Conservation (phyloP, 495 filamentous ascomycete species). For the Talaromyces wortmannii region DNA sequence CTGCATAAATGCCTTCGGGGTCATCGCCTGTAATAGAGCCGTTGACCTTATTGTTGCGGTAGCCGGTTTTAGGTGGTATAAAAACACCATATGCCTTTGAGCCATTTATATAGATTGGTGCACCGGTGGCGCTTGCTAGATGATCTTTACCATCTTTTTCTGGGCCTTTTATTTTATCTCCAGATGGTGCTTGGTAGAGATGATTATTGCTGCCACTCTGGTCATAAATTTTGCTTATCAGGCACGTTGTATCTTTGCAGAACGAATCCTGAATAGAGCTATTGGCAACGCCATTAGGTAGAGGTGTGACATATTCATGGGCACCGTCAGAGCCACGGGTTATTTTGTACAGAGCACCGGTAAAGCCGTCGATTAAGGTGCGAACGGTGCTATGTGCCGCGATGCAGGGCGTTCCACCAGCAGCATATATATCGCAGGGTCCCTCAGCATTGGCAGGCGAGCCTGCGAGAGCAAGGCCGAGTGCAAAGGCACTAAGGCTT, state of each 20-base stretch:
- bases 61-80: slow-evolving; percentile 46
- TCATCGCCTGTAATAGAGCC: slow-evolving; percentile 45
- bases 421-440: slow-evolving; percentile 50
- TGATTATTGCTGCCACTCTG: slow-evolving; percentile 50
- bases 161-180: slow-evolving; percentile 41
- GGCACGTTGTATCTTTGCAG: slow-evolving; percentile 47
- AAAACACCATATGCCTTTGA: slow-evolving; percentile 55
- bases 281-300: slow-evolving; percentile 47
- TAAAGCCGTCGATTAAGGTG: slow-evolving; percentile 44
- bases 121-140: slow-evolving; percentile 46
- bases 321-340: slow-evolving; percentile 40
- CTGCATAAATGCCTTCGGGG: slow-evolving; percentile 52
- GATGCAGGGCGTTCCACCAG: slow-evolving; percentile 46
- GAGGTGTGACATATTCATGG: slow-evolving; percentile 36
- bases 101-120: slow-evolving; percentile 50
- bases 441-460: slow-evolving; percentile 35
- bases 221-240: slow-evolving; percentile 54
- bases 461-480: slow-evolving; percentile 26
- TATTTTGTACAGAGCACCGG: slow-evolving; percentile 48
- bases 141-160: slow-evolving; percentile 47
- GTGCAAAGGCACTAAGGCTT: slow-evolving; percentile 5
- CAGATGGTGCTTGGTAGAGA: slow-evolving; percentile 49
- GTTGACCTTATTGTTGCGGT: slow-evolving; percentile 42
- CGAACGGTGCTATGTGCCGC: slow-evolving; percentile 55
- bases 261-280: slow-evolving; percentile 49